A percentile compares a stretch with the other conserved stretches of the same genome.
Evolutionary conservation across 2,329 filamentous ascomycete genomes (phyloP).

Genomic region (Fusarium haematococcum): DNA sequence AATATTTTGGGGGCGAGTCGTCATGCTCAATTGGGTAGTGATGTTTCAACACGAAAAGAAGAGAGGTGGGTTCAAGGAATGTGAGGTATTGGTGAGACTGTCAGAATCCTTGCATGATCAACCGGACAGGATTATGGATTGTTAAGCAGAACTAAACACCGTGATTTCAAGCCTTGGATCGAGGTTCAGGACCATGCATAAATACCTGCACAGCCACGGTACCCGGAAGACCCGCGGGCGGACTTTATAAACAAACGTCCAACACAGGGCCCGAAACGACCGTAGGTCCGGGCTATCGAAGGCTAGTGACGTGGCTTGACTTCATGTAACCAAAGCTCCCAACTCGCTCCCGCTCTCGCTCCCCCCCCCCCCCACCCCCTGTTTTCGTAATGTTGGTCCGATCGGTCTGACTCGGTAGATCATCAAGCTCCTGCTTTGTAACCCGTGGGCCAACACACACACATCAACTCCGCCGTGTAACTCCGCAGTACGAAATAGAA

Average conservation of each 20-base stretch:
- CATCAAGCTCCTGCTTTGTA: background rate
- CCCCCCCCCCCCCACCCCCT: too few relatives aligned
- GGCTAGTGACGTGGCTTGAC: background rate
- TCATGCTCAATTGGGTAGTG: too few relatives aligned
- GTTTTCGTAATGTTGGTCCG: background rate
- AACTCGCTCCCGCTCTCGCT: background rate
- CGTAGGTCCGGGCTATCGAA: background rate
- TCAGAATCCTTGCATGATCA: too few relatives aligned
- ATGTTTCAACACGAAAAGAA: too few relatives aligned
- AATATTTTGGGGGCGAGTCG: too few relatives aligned
- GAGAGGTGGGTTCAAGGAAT: too few relatives aligned
- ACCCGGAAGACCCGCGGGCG: background rate
- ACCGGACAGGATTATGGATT: too few relatives aligned
- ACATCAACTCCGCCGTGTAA: background rate
- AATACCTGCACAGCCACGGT: background rate
- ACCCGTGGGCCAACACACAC: background rate
- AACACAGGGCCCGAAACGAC: background rate
- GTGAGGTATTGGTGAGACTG: too few relatives aligned
- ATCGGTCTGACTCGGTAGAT: background rate
- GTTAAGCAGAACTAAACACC: too few relatives aligned
- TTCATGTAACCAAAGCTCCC: background rate
- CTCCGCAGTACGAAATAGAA: background rate
- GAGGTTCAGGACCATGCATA: too few relatives aligned
- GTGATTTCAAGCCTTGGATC: too few relatives aligned
- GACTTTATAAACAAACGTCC: background rate